Conservation (phyloP, 352 stramenopile genomes). For the Phytophthora cactorum region DNA sequence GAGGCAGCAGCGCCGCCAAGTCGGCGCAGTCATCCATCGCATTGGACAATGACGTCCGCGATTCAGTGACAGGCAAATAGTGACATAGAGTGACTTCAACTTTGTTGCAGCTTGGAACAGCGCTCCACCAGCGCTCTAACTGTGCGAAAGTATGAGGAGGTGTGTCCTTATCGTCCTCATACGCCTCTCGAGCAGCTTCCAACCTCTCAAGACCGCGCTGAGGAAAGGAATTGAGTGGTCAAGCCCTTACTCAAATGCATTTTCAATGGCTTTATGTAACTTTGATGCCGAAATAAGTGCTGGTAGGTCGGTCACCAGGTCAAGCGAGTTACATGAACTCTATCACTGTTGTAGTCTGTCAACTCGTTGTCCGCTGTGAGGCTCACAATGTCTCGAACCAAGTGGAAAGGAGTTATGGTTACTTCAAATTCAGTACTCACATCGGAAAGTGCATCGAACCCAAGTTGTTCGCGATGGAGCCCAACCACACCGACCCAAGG, state of each 20-base stretch:
- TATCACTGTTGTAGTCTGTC: neutral
- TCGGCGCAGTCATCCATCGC: neutral
- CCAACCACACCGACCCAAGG: neutral
- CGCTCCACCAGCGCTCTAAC: no score
- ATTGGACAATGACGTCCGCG: neutral
- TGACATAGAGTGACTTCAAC: conserved; percentile 7
- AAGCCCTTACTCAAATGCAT: no score
- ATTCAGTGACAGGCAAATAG: conserved; percentile 24
- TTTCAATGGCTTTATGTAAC: no score
- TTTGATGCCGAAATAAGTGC: no score
- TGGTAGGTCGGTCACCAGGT: no score
- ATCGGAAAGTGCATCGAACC: conserved; percentile 3
- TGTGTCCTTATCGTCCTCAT: no score
- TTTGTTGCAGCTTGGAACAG: neutral
- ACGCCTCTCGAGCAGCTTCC: no score
- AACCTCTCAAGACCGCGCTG: no score
- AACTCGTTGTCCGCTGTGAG: neutral
- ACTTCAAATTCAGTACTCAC: conserved; percentile 19
- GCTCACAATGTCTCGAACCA: neutral
- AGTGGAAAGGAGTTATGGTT: conserved; percentile 18
- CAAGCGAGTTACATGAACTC: no score
- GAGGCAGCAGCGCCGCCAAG: conserved; percentile 11
- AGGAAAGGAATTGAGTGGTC: no score
- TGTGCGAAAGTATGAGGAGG: no score
- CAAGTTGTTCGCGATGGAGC: conserved; percentile 1